A percentile compares a stretch with the other conserved stretches of the same genome.
phyloP scores from a whole-genome alignment of 495 filamentous ascomycete genomes.

The Hypomontagnella submonticulosa region DNA sequence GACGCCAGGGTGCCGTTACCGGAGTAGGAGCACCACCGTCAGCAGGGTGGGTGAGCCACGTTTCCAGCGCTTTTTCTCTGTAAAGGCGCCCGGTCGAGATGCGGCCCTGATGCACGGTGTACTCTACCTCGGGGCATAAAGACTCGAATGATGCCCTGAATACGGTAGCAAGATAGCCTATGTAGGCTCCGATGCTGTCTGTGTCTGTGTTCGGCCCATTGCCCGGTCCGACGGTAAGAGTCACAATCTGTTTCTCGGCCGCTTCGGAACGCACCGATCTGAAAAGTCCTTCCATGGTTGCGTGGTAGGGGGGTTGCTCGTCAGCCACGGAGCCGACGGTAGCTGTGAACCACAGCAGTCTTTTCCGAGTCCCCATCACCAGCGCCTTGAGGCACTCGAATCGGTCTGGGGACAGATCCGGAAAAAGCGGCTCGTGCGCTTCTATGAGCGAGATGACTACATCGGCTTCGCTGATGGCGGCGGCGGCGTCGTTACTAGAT shows the following conservation, averaged over 20 bases:
- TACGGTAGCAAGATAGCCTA: conserved; percentile 37
- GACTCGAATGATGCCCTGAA: conserved; percentile 39
- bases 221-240: conserved; percentile 43
- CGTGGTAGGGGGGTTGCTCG: conserved; percentile 40
- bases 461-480: no score
- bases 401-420: no score
- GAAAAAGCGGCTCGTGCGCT: no score
- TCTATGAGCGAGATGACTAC: no score
- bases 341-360: conserved; percentile 49
- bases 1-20: no score
- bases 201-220: no score
- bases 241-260: conserved; percentile 42
- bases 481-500: no score
- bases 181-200: conserved; percentile 3
- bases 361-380: no score
- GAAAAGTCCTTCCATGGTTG: conserved; percentile 43
- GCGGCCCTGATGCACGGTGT: conserved; percentile 43
- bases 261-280: conserved; percentile 46
- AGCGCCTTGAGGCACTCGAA: no score
- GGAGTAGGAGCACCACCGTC: no score
- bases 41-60: no score
- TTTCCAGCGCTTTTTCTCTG: conserved; percentile 39
- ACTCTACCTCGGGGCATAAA: conserved; percentile 42
- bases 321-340: conserved; percentile 21
- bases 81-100: conserved; percentile 40